Evolutionary conservation across 176 grass and related monocot species (phyloP).

Genomic region (Hyparrhenia diplandra): DNA sequence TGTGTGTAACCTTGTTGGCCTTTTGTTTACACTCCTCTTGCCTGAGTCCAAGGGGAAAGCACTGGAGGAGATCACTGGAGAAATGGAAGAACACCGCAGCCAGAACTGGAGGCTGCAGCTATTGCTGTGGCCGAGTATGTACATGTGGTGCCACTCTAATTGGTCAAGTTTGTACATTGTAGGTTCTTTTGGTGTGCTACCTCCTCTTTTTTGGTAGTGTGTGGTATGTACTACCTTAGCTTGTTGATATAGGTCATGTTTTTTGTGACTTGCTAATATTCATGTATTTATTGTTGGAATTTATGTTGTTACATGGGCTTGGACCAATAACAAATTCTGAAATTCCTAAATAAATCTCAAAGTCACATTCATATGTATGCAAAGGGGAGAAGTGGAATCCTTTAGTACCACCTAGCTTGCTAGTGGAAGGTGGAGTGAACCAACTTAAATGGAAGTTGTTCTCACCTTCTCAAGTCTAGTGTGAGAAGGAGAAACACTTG

Average conservation of each 20-base stretch:
- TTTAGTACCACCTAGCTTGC: too few species aligned
- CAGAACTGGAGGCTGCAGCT: background rate
- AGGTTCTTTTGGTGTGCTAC: background rate
- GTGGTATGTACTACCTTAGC: background rate
- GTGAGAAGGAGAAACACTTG: too few species aligned
- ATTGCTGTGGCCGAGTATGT: background rate
- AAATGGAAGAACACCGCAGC: background rate
- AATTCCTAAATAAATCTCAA: too few species aligned
- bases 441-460: too few species aligned
- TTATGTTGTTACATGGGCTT: too few species aligned
- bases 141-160: background rate
- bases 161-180: background rate
- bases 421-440: too few species aligned
- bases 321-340: too few species aligned
- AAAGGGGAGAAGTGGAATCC: too few species aligned
- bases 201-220: background rate
- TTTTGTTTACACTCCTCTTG: constrained; percentile 32
- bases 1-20: constrained; percentile 27
- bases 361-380: too few species aligned
- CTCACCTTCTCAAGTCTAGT: too few species aligned
- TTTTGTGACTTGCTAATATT: background rate
- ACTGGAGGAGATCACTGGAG: constrained; percentile 25
- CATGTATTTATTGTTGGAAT: too few species aligned
- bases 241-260: background rate
- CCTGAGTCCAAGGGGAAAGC: constrained; percentile 38